Percentiles rank a stretch among this genome's conserved stretches.
Evolutionary conservation across 116 monocot species (phyloP).

Genomic region (Dioscorea cayenensis): DNA sequence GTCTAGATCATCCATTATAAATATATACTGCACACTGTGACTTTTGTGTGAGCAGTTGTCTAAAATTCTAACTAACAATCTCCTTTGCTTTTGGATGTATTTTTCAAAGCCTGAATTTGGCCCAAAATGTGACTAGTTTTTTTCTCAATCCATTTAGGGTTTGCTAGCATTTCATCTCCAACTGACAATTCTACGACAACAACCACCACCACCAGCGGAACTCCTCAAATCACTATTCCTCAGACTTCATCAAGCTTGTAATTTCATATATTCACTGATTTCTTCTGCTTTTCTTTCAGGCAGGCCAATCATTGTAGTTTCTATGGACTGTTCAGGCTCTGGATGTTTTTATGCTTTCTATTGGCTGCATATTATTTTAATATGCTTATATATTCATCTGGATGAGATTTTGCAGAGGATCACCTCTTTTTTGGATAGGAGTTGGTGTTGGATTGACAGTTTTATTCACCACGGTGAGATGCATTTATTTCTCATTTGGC

Average conservation of each 20-base stretch:
- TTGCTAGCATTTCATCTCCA: conserved; percentile 10
- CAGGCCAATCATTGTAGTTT: not conserved
- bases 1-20: too few relatives aligned
- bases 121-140: too few relatives aligned
- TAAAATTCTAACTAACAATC: too few relatives aligned
- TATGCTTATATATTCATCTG: not conserved
- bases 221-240: not conserved
- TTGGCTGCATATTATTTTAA: not conserved
- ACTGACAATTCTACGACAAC: not conserved
- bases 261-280: not conserved
- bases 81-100: not conserved
- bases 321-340: not conserved
- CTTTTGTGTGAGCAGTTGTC: too few relatives aligned
- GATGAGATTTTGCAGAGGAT: conserved; percentile 3
- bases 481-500: not conserved
- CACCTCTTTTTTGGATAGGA: conserved; percentile 17
- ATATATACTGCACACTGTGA: too few relatives aligned
- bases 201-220: not conserved
- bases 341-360: not conserved
- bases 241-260: conserved; percentile 1
- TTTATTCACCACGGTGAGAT: conserved; percentile 8
- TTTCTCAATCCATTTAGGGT: not conserved
- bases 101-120: not conserved
- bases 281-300: not conserved
- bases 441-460: conserved; percentile 11